phyloP scores from a whole-genome alignment of 1,284 basidiomycete species.

The Boletus semigastroideus region DNA sequence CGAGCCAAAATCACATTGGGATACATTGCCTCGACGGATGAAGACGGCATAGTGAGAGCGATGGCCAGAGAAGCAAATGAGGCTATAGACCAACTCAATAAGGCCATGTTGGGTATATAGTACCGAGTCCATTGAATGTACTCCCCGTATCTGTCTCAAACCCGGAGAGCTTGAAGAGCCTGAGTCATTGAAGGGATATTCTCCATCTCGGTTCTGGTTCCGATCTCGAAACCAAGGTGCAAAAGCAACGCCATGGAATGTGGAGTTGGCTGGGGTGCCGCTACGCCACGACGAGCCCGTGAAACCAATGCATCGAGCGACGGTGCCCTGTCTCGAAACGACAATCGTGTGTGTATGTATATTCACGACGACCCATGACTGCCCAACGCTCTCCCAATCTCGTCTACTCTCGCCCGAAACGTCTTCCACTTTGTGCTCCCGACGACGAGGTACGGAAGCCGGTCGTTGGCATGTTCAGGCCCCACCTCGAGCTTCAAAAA shows the following conservation, averaged over 20 bases:
- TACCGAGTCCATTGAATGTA: conserved; percentile 39
- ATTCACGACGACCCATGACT: conserved; percentile 13
- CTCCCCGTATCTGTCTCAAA: conserved; percentile 91
- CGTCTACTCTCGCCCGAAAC: conserved; percentile 68
- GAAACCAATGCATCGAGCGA: conserved; percentile 22
- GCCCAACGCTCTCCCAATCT: conserved; percentile 60
- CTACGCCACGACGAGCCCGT: conserved; percentile 26
- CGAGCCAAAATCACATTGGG: conserved; percentile 64
- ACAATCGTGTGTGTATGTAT: not conserved
- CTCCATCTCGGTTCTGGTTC: conserved; percentile 54
- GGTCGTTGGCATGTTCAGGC: conserved; percentile 49
- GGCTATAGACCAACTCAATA: conserved; percentile 51
- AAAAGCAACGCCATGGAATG: conserved; percentile 22
- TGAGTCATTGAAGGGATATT: conserved; percentile 76
- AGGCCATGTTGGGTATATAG: conserved; percentile 48
- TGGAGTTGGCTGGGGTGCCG: conserved; percentile 26
- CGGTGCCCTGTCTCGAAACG: not conserved
- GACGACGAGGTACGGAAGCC: conserved; percentile 52
- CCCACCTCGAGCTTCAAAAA: conserved; percentile 63
- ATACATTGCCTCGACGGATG: conserved; percentile 74
- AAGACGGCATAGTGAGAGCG: conserved; percentile 68
- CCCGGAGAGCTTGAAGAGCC: conserved; percentile 55
- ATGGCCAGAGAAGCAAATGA: conserved; percentile 79
- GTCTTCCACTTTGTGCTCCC: conserved; percentile 68
- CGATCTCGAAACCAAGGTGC: conserved; percentile 11